These are phyloP conservation scores for Linnemannia hyalina DNA, from an alignment of 192 early-diverging fungal genomes.

Conservation along the genomic window DNA sequence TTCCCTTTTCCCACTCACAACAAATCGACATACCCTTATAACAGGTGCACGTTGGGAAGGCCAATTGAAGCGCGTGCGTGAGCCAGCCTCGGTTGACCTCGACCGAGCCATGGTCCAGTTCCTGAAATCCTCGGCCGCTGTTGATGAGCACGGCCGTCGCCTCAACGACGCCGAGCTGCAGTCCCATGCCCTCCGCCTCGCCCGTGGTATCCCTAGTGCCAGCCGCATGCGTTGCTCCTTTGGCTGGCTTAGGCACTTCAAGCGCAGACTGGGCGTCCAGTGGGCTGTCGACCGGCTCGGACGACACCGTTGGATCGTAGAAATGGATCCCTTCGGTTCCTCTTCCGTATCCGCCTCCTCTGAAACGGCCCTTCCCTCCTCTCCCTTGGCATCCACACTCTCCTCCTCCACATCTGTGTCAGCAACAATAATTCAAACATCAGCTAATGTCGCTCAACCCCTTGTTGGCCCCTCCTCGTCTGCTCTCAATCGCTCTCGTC, in stretches of 20 bases:
- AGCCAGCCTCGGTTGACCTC: constrained; percentile 55
- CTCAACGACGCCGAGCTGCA: constrained; percentile 55
- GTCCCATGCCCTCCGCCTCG: constrained; percentile 41
- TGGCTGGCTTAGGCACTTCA: constrained; percentile 55
- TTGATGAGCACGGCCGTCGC: constrained; percentile 49
- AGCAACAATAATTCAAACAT: background rate
- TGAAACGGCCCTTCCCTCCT: background rate
- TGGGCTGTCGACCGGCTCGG: constrained; percentile 42
- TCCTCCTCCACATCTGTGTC: background rate
- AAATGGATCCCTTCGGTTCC: constrained; percentile 34
- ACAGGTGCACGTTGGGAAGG: constrained; percentile 53
- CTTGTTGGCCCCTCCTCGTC: constrained; percentile 1
- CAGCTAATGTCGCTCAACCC: background rate
- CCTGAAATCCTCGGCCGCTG: constrained; percentile 39
- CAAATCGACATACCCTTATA: background rate
- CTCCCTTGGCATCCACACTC: background rate
- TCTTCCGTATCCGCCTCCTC: background rate
- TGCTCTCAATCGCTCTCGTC: constrained; percentile 6
- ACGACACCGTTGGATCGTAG: constrained; percentile 37
- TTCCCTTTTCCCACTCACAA: background rate
- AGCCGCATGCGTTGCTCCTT: constrained; percentile 51
- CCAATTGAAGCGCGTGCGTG: constrained; percentile 53
- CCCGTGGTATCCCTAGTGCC: constrained; percentile 36
- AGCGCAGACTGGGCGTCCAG: constrained; percentile 48
- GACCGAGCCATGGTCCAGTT: constrained; percentile 55